phyloP scores from a whole-genome alignment of 2,329 filamentous ascomycete genomes.

The Lasiodiplodia sp. region DNA sequence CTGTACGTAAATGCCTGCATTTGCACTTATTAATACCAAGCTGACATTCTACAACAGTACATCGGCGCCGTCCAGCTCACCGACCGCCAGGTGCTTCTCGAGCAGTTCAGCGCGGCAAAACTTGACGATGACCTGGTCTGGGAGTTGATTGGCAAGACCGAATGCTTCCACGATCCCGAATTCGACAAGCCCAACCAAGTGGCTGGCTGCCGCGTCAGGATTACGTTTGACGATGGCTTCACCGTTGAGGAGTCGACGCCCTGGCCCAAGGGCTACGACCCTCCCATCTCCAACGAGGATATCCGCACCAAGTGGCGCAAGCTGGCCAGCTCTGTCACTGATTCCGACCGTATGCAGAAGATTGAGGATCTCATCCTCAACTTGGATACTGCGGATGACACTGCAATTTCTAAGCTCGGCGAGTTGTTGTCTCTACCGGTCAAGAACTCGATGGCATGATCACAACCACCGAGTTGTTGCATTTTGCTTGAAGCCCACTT shows the following conservation, averaged over 20 bases:
- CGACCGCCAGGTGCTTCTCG: conserved; percentile 45
- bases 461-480: not conserved
- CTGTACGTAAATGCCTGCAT: not conserved
- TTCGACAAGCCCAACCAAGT: conserved; percentile 19
- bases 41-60: conserved; percentile 35
- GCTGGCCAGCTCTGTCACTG: conserved; percentile 42
- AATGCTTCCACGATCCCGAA: conserved; percentile 32
- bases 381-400: conserved; percentile 39
- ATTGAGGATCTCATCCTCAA: conserved; percentile 44
- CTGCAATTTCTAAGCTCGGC: conserved; percentile 31
- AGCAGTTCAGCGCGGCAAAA: conserved; percentile 42
- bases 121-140: conserved; percentile 48
- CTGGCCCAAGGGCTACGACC: conserved; percentile 43
- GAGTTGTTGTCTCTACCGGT: conserved; percentile 15
- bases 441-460: conserved; percentile 18
- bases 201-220: conserved; percentile 31
- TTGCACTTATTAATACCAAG: not conserved
- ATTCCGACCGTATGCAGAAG: conserved; percentile 37
- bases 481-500: too few species aligned
- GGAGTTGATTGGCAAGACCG: conserved; percentile 43
- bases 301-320: conserved; percentile 47
- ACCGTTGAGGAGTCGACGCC: conserved; percentile 33
- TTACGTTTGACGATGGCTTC: conserved; percentile 38
- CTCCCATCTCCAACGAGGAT: conserved; percentile 47
- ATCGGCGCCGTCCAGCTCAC: conserved; percentile 48